Percentiles rank a stretch among this genome's conserved stretches.
These are phyloP conservation scores for Theobroma cacao DNA, from an alignment of 345 rosid species.

Conservation along the genomic window DNA sequence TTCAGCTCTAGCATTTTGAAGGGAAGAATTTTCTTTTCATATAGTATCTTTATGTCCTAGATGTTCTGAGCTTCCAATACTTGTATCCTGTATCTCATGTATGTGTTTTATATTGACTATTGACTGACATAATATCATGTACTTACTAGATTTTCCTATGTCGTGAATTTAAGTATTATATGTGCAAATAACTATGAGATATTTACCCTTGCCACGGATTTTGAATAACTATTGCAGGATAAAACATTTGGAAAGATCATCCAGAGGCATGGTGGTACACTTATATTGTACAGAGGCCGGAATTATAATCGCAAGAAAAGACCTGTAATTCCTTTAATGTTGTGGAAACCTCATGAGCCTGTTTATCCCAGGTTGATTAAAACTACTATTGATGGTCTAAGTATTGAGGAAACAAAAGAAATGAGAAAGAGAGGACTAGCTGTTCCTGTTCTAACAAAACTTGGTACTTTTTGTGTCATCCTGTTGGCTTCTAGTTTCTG, in stretches of 20 bases:
- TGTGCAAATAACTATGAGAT: not conserved
- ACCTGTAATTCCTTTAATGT: conserved; percentile 77
- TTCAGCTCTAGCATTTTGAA: conserved; percentile 9
- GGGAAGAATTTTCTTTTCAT: not conserved
- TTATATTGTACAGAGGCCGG: conserved; percentile 79
- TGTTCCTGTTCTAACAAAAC: conserved; percentile 74
- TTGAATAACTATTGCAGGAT: conserved; percentile 37
- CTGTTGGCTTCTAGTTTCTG: conserved; percentile 10
- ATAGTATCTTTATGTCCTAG: not conserved
- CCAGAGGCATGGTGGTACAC: conserved; percentile 67
- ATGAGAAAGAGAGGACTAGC: conserved; percentile 81
- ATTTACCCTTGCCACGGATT: not conserved
- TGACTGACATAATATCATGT: not conserved
- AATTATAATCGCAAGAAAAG: conserved; percentile 75
- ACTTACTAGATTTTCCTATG: not conserved
- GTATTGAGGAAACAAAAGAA: conserved; percentile 77
- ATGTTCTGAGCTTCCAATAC: not conserved
- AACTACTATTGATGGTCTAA: conserved; percentile 77
- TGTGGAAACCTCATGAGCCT: conserved; percentile 97
- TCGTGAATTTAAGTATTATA: not conserved
- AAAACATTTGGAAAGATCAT: conserved; percentile 75
- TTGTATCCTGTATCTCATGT: not conserved
- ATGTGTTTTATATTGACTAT: not conserved
- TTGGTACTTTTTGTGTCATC: conserved; percentile 39
- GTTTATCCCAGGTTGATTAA: conserved; percentile 82